phyloP scores from a whole-genome alignment of 805 yeast genomes.

The Gaillardinia entomophila region DNA sequence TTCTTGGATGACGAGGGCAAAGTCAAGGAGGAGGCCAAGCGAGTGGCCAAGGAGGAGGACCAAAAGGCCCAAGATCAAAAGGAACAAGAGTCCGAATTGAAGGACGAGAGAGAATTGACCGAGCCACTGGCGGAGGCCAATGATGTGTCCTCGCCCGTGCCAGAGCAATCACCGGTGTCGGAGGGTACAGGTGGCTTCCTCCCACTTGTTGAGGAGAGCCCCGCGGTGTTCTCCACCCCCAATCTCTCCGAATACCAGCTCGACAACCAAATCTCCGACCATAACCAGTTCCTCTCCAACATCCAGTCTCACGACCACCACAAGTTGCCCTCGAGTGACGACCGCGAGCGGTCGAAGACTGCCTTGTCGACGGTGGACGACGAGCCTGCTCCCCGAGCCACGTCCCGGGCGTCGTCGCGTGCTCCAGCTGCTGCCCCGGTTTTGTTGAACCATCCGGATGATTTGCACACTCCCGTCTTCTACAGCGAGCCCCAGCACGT shows the following conservation, averaged over 20 bases:
- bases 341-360: slow-evolving; percentile 10
- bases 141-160: neutral
- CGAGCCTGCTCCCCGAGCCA: slow-evolving; percentile 7
- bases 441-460: slow-evolving; percentile 8
- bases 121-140: slow-evolving; percentile 3
- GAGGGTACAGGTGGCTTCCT: slow-evolving; percentile 16
- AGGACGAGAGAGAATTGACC: slow-evolving; percentile 4
- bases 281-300: slow-evolving; percentile 27
- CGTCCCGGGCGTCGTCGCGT: slow-evolving; percentile 4
- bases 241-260: slow-evolving; percentile 41
- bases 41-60: neutral
- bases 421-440: slow-evolving; percentile 5
- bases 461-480: slow-evolving; percentile 13
- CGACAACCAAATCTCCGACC: slow-evolving; percentile 32
- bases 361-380: slow-evolving; percentile 5
- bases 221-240: slow-evolving; percentile 30
- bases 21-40: slow-evolving; percentile 41
- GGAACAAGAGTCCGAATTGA: slow-evolving; percentile 1
- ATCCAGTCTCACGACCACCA: slow-evolving; percentile 8
- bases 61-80: slow-evolving; percentile 1
- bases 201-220: slow-evolving; percentile 2
- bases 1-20: slow-evolving; percentile 51
- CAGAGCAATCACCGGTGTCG: slow-evolving; percentile 1
- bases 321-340: slow-evolving; percentile 11
- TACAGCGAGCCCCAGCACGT: slow-evolving; percentile 7